A percentile compares a stretch with the other conserved stretches of the same genome.
These are phyloP conservation scores for Mortierella sp. DNA, from an alignment of 371 early-diverging fungal genomes.

Conservation along the genomic window DNA sequence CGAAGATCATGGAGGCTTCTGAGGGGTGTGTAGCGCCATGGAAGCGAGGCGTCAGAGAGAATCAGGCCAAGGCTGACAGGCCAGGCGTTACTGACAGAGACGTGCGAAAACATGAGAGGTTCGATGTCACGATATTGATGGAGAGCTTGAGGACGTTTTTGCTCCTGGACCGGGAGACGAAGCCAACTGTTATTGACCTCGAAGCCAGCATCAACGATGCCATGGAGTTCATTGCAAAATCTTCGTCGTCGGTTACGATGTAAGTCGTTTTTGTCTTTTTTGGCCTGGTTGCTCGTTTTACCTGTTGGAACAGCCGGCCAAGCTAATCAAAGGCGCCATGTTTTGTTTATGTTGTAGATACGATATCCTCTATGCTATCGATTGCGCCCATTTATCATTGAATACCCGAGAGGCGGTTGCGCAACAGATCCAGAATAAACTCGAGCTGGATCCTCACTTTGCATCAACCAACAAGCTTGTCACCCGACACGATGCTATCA, in stretches of 20 bases:
- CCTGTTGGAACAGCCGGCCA: background rate
- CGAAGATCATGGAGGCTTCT: constrained; percentile 17
- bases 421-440: constrained; percentile 6
- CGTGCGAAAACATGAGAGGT: constrained; percentile 13
- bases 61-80: constrained; percentile 23
- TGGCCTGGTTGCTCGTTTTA: background rate
- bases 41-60: constrained; percentile 28
- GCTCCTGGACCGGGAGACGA: constrained; percentile 21
- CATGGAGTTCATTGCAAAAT: constrained; percentile 14
- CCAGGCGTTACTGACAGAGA: background rate
- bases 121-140: constrained; percentile 25
- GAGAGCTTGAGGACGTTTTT: constrained; percentile 6
- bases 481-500: constrained; percentile 6
- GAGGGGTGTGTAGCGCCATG: constrained; percentile 27
- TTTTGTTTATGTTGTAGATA: background rate
- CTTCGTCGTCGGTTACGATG: constrained; percentile 13
- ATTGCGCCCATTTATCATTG: constrained; percentile 9
- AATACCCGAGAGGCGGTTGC: constrained; percentile 17
- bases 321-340: background rate
- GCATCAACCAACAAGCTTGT: background rate
- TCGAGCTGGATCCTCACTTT: constrained; percentile 23
- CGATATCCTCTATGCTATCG: constrained; percentile 18
- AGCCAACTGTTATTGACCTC: background rate
- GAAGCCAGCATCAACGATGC: constrained; percentile 24
- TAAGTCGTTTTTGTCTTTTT: background rate